These are phyloP conservation scores for Xylaria sp. DNA, from an alignment of 2,329 filamentous ascomycete genomes.

Conservation along the genomic window DNA sequence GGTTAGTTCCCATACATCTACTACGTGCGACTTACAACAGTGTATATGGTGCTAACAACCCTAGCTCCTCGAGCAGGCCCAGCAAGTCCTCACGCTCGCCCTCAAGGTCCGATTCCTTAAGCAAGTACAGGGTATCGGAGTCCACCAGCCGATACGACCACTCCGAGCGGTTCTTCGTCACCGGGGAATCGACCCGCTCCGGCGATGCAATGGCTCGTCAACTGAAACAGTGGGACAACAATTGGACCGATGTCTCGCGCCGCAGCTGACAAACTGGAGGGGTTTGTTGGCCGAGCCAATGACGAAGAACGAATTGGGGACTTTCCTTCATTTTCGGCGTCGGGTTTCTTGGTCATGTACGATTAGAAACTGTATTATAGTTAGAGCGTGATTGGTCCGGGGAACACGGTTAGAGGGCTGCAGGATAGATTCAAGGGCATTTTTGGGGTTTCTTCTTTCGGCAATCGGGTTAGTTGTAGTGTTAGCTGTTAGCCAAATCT, in stretches of 20 bases:
- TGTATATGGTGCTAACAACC: slow-evolving; percentile 17
- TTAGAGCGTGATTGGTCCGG: slow-evolving; percentile 23
- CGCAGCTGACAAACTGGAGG: slow-evolving; percentile 11
- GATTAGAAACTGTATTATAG: slow-evolving; percentile 24
- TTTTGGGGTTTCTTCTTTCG: slow-evolving; percentile 1
- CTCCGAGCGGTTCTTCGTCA: slow-evolving; percentile 39
- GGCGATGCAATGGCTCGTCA: slow-evolving; percentile 30
- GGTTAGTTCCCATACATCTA: slow-evolving; percentile 19
- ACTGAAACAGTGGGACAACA: slow-evolving; percentile 38
- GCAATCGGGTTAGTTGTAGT: not conserved
- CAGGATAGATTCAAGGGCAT: slow-evolving; percentile 24
- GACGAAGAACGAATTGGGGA: not conserved
- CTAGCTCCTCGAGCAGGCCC: slow-evolving; percentile 18
- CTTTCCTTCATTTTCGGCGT: not conserved
- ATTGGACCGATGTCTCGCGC: slow-evolving; percentile 33
- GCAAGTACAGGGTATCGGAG: slow-evolving; percentile 18
- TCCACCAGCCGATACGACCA: slow-evolving; percentile 27
- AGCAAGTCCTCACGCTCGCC: slow-evolving; percentile 17
- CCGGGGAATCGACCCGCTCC: slow-evolving; percentile 37
- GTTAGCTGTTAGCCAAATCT: not conserved
- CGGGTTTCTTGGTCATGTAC: slow-evolving; percentile 32
- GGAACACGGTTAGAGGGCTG: slow-evolving; percentile 21
- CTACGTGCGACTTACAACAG: not conserved
- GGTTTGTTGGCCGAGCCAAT: slow-evolving; percentile 1
- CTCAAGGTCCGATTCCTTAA: not conserved